Evolutionary conservation across 2,329 filamentous ascomycete genomes (phyloP).

Genomic region (Madurella mycetomatis): DNA sequence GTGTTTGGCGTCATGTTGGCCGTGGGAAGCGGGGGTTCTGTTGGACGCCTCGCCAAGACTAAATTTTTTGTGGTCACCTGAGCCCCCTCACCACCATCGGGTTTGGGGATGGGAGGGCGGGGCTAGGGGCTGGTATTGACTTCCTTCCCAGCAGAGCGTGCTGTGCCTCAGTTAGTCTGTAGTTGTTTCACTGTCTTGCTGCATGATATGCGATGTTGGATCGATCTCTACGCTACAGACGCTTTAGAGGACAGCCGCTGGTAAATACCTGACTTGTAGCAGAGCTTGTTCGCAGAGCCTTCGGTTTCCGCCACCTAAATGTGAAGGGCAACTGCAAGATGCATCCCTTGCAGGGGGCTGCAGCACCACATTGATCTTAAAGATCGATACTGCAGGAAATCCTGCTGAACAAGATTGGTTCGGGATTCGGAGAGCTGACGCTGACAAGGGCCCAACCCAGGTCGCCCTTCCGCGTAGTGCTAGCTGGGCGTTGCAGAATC

Average conservation of each 20-base stretch:
- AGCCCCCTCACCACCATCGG: constrained; percentile 7
- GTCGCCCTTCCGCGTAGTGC: neutral
- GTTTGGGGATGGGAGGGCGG: too few species aligned
- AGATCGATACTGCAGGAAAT: constrained; percentile 4
- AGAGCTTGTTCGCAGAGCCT: neutral
- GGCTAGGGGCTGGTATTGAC: too few species aligned
- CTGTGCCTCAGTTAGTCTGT: too few species aligned
- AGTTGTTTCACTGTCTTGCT: too few species aligned
- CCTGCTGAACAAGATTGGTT: neutral
- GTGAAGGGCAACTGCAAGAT: constrained; percentile 24
- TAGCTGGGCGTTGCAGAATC: too few species aligned
- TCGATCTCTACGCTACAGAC: too few species aligned
- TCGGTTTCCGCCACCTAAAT: neutral
- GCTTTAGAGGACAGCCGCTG: too few species aligned
- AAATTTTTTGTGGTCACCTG: constrained; percentile 29
- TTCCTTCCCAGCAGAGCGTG: too few species aligned
- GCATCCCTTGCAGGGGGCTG: constrained; percentile 7
- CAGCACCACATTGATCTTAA: neutral
- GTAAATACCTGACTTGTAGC: too few species aligned
- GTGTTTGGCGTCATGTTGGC: neutral
- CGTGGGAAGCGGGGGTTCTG: constrained; percentile 1
- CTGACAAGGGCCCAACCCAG: neutral
- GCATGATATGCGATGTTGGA: too few species aligned
- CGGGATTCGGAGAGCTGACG: neutral
- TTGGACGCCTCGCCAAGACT: constrained; percentile 22